phyloP scores from a whole-genome alignment of 352 stramenopile species.

The Pythium volutum region DNA sequence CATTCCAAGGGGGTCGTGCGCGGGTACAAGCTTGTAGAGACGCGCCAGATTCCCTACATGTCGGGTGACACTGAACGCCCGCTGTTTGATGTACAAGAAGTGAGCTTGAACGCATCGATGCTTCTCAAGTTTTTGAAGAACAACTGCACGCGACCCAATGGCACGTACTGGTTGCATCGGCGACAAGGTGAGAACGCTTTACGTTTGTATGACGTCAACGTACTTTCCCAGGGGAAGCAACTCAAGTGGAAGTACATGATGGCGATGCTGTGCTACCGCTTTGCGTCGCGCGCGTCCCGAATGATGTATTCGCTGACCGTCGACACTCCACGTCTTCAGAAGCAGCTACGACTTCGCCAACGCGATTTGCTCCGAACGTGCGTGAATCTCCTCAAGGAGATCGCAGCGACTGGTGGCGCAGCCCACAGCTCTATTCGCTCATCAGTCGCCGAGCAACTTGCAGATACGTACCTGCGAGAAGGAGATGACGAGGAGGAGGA shows the following conservation, averaged over 20 bases:
- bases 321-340: constrained; percentile 53
- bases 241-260: constrained; percentile 92
- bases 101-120: constrained; percentile 86
- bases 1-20: constrained; percentile 82
- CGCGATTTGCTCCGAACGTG: constrained; percentile 75
- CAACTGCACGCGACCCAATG: constrained; percentile 79
- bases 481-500: constrained; percentile 14
- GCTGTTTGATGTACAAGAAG: constrained; percentile 82
- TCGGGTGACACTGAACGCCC: constrained; percentile 45
- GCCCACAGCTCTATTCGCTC: constrained; percentile 76
- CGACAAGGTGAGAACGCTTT: constrained; percentile 78
- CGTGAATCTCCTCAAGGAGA: constrained; percentile 70
- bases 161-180: constrained; percentile 82
- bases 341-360: constrained; percentile 68
- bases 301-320: constrained; percentile 58
- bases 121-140: constrained; percentile 84
- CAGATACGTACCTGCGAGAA: constrained; percentile 77
- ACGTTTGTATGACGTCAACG: constrained; percentile 79
- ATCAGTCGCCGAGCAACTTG: constrained; percentile 76
- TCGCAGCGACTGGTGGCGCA: constrained; percentile 51
- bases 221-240: constrained; percentile 78
- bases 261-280: constrained; percentile 87
- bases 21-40: constrained; percentile 84
- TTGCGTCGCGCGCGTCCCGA: constrained; percentile 65
- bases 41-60: constrained; percentile 80